Base-by-base conservation (phyloP, 441 rosid species). In the Jatropha multifida region DNA sequence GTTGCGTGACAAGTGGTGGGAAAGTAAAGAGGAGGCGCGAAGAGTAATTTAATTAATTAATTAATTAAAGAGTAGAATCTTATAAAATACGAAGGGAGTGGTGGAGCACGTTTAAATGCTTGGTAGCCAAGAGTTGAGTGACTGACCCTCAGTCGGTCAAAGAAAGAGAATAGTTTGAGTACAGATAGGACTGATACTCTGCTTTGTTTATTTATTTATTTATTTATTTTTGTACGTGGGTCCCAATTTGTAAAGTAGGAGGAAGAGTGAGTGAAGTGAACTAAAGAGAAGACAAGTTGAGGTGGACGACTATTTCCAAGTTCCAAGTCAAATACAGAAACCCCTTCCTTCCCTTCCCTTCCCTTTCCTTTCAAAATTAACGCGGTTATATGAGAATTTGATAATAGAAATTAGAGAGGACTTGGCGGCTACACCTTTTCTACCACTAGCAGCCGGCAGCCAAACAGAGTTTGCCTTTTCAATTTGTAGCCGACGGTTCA, bases 1-100 rank as follows among this genome's bases (percentile, higher is more conserved):
- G 92, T 82, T 91, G 93, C 91, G 86, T 82, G 89, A 78, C 85
- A 88, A 83, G 94, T 85, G 91, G 90, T 80, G 79, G 77, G 89
- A 85, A 90, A 79, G 81, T 69, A 68, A 7, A 70, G 76, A 69
- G 78, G 65, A 52, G 69, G 65, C 18, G 68, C 9, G 58, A 75
- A 20, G 20, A 5, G 17, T 12, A 54, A 14, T 49, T 15, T 27
- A 6, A 13, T 42, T 26, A 51, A 44, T 23, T 17, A 65, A 51
- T 12, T 32, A 49, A 5, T 58, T 23, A 20, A 49, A 2, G 15
- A 23, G 4, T 15, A 48, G 63, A 52, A 41, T 62, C 56, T 59
- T 26, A 23, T 20, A 7, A 51, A 68, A 20, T 4, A 37, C 3
- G 18, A 11, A 41, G 37, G 40, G 46, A 37, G 69, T 60, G 60